These are phyloP conservation scores for Thozetella sp. DNA, from an alignment of 495 filamentous ascomycete genomes.

Conservation along the genomic window DNA sequence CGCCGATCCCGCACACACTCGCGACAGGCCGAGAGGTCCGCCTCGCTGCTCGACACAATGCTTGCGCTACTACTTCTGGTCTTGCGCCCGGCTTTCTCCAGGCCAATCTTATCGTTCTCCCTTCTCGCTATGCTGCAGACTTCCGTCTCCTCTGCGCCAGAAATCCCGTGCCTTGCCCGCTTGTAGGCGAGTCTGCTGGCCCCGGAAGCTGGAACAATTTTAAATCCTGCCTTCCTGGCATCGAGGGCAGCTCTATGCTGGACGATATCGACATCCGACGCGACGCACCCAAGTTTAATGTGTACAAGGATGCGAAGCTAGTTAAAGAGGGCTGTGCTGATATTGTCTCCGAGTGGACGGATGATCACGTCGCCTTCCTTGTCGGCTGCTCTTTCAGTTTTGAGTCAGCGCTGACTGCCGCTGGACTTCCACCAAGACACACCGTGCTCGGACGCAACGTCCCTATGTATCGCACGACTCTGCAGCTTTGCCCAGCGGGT, in stretches of 20 bases:
- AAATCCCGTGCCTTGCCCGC: no score
- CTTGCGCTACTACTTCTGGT: background rate
- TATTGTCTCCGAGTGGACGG: constrained; percentile 47
- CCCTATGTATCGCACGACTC: constrained; percentile 56
- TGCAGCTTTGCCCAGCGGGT: constrained; percentile 49
- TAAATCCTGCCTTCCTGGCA: no score
- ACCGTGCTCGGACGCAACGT: constrained; percentile 35
- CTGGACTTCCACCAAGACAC: constrained; percentile 48
- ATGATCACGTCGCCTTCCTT: constrained; percentile 53
- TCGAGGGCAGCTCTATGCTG: no score
- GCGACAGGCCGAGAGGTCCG: background rate
- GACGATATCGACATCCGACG: constrained; percentile 47
- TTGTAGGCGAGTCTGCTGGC: no score
- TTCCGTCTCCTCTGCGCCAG: no score
- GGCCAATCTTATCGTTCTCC: no score
- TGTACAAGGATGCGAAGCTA: constrained; percentile 48
- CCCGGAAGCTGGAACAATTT: no score
- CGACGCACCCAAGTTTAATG: constrained; percentile 52
- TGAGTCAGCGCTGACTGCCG: constrained; percentile 44
- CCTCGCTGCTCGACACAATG: background rate
- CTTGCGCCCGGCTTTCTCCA: no score
- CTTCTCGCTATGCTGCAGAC: no score
- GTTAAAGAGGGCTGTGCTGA: constrained; percentile 25
- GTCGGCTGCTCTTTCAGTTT: constrained; percentile 62
- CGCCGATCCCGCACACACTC: background rate